Evolutionary conservation across 2,329 filamentous ascomycete genomes (phyloP), one percentile per base, ranked within the genome.

Genomic region (Verticillium nonalfalfae): DNA sequence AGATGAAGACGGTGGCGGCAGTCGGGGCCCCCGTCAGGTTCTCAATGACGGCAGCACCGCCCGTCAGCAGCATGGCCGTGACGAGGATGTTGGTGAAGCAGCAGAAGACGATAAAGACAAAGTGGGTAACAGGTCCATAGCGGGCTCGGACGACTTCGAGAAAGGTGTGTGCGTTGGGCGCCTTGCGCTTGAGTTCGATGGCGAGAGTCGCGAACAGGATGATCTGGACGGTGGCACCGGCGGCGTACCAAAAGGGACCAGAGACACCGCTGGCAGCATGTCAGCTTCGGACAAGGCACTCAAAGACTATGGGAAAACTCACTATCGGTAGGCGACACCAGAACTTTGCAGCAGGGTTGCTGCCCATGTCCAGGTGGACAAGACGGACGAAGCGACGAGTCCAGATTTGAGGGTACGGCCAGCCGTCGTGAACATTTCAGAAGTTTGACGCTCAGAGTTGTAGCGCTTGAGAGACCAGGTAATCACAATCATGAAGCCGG

Each of bases 301-400:
- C 2, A 0, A 1, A n/a, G n/a, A 21, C 2, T 13, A 5, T 1
- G 35, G 1, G 14, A 13, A 10, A 14, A 1, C 56, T 60, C 13
- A 63, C 61, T 94, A 94, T 64, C 85, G 81, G 74, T 96, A 96
- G 64, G 90, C 91, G 18, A 96, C 90, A n/a, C 87, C 85, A 1
- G 90, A 88, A 1, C 86, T 90, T 70, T 95, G 91, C 2, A 95
- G 80, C 1, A 94, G 79, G 0, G 91, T 95, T 26, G 91, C 92
- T 0, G 91, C 92, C 92, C 92, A 96, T 0, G 93, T 96, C 93
- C 93, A 97, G 5, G 89, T 93, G 15, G 90, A 93, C 3, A 96
- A 91, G n/a, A 97, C 93, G 15, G 92, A 93, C 5, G 91, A 90
- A 11, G 91, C 90, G 0, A 96, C 91, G 14, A 97, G 81, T 54